Percentiles rank a stretch among this genome's conserved stretches.
These are phyloP conservation scores for Botrytis elliptica DNA, from an alignment of 2,329 filamentous ascomycete species.

Conservation along the genomic window DNA sequence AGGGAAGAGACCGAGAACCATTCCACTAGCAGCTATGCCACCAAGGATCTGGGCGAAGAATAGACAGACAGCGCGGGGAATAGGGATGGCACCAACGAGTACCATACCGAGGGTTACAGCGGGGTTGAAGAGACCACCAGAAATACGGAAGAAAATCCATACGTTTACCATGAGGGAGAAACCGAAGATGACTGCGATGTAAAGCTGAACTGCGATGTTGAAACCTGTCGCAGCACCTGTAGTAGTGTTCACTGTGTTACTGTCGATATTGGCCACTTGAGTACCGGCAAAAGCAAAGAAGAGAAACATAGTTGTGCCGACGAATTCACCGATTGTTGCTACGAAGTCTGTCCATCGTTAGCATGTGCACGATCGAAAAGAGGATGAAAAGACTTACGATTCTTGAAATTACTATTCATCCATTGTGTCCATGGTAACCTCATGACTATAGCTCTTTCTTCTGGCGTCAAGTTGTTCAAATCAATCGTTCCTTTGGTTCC, in stretches of 20 bases:
- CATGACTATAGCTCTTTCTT: slow-evolving; percentile 46
- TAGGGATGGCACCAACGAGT: slow-evolving; percentile 40
- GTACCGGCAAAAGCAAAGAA: slow-evolving; percentile 40
- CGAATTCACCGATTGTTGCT: slow-evolving; percentile 36
- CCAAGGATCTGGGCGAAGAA: slow-evolving; percentile 41
- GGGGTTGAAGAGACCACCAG: slow-evolving; percentile 54
- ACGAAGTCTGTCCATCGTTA: slow-evolving; percentile 31
- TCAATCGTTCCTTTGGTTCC: slow-evolving; percentile 35
- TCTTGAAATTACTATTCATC: slow-evolving; percentile 50
- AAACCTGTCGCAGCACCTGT: slow-evolving; percentile 13
- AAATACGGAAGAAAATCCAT: slow-evolving; percentile 55
- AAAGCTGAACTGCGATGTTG: slow-evolving; percentile 43
- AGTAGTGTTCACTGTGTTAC: background rate
- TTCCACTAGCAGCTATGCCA: slow-evolving; percentile 42
- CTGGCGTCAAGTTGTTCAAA: slow-evolving; percentile 42
- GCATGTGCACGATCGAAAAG: background rate
- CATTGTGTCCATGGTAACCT: slow-evolving; percentile 47
- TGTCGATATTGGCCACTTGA: slow-evolving; percentile 37
- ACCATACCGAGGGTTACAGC: slow-evolving; percentile 43
- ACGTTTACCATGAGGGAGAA: slow-evolving; percentile 50
- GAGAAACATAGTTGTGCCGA: slow-evolving; percentile 41
- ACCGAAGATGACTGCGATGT: slow-evolving; percentile 39
- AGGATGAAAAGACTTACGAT: slow-evolving; percentile 32
- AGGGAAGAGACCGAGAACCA: slow-evolving; percentile 30
- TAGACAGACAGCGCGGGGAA: slow-evolving; percentile 37